Conservation (phyloP, 2,329 filamentous ascomycete species). For the Truncatella angustata region DNA sequence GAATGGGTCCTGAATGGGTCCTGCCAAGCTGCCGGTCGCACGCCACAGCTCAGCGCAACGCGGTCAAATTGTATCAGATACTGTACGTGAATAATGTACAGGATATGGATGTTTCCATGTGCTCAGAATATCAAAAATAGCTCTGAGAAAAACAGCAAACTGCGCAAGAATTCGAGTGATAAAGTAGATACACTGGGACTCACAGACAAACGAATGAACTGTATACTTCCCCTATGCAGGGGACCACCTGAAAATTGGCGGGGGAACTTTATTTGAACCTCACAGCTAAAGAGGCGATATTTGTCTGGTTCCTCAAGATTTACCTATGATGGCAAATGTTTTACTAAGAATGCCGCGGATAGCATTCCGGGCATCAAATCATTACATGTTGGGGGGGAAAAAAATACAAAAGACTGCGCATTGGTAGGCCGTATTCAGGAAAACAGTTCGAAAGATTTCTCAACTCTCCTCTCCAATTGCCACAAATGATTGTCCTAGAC, state of each 20-base stretch:
- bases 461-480: neutral
- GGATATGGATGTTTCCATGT: too few species aligned
- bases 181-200: neutral
- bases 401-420: too few species aligned
- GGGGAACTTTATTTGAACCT: slow-evolving; percentile 5
- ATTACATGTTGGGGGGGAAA: too few species aligned
- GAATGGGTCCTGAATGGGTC: neutral
- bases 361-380: too few species aligned
- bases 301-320: neutral
- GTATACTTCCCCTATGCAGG: neutral
- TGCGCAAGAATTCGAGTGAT: neutral
- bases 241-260: neutral
- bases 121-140: neutral
- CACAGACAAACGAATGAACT: neutral
- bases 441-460: too few species aligned
- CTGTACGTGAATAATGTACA: neutral
- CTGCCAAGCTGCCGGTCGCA: slow-evolving; percentile 1
- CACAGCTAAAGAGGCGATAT: neutral
- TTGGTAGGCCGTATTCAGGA: too few species aligned
- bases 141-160: neutral
- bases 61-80: neutral
- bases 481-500: neutral
- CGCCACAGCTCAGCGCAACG: neutral
- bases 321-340: neutral
- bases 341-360: too few species aligned